These are phyloP conservation scores for Termitomyces sp. DNA, from an alignment of 768 basidiomycete species.

Conservation along the genomic window DNA sequence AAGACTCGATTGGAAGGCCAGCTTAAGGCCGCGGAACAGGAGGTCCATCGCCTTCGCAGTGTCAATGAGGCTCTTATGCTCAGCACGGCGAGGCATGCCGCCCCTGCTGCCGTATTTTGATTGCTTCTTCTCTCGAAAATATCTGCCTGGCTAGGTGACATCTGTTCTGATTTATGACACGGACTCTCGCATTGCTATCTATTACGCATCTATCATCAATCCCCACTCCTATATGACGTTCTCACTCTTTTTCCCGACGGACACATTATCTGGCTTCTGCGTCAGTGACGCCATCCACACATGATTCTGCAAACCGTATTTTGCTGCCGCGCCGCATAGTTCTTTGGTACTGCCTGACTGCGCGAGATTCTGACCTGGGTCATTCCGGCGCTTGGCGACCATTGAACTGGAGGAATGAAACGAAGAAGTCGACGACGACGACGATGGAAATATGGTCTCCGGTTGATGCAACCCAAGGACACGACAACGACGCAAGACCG, in stretches of 20 bases:
- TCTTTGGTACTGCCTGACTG: constrained; percentile 18
- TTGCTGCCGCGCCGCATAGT: constrained; percentile 56
- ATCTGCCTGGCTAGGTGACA: constrained; percentile 55
- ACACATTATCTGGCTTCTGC: constrained; percentile 33
- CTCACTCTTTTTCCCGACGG: constrained; percentile 21
- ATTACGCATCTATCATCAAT: constrained; percentile 35
- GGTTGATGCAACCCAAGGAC: constrained; percentile 46
- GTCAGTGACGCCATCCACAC: constrained; percentile 26
- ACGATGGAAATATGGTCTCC: constrained; percentile 45
- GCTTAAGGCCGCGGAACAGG: constrained; percentile 72
- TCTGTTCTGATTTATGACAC: constrained; percentile 48
- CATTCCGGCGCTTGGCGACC: constrained; percentile 19
- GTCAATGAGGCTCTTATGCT: constrained; percentile 91
- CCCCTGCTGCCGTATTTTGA: constrained; percentile 28
- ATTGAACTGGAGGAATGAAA: constrained; percentile 24
- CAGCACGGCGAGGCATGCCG: constrained; percentile 67
- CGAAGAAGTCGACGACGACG: constrained; percentile 37
- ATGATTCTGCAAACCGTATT: constrained; percentile 25
- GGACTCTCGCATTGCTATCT: constrained; percentile 39
- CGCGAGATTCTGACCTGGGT: constrained; percentile 35
- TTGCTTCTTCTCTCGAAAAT: constrained; percentile 15
- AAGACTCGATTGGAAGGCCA: constrained; percentile 70
- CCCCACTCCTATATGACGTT: constrained; percentile 18
- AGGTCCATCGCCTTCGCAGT: constrained; percentile 75
- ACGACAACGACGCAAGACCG: constrained; percentile 72